Evolutionary conservation across 306 rosid genomes (phyloP), one percentile per base, ranked within the genome.

Genomic region (Malus sylvestris): DNA sequence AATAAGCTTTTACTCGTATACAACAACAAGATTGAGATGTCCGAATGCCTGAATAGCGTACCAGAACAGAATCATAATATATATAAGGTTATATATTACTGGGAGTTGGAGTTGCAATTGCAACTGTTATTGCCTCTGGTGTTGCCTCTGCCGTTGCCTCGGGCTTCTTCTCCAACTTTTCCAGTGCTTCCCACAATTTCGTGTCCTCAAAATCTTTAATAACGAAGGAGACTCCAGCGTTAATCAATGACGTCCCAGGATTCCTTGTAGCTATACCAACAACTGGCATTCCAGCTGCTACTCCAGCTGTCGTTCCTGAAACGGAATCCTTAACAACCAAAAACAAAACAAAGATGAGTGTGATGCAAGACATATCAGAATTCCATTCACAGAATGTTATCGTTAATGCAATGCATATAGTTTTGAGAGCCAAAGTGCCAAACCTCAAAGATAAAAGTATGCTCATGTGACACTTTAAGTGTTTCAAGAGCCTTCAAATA

Each of bases 401-500:
- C 40, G n/a, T 13, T 4, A 61, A 61, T 4, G 33, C 25, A 49
- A 35, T 9, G 60, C 18, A 2, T 5, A 14, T 14, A 73, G 13
- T 59, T 22, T 14, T 35, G 22, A 38, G 25, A 51, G 14, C 45
- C 45, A 42, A 9, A 42, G 45, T 9, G 45, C 33, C 67, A 20
- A 67, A 85, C 83, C 88, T 85, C 83, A 15, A 81, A 79, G 18
- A 85, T 81, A 10, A 85, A 78, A 42, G 81, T 15, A 32, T 75
- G 85, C 18, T 79, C 53, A 11, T 53, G 32, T 1, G 83, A 68
- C 44, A 81, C 62, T 60, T 55, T 25, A 40, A 85, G 88, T 72
- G 66, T 75, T 75, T 71, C 79, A 30, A 85, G 88, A 68, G 83
- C 88, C 70, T 64, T 81, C 81, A 81, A 63, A 71, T 85, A 81